Evolutionary conservation across 306 rosid genomes (phyloP).

Genomic region (Pterocarpus macrocarpus): DNA sequence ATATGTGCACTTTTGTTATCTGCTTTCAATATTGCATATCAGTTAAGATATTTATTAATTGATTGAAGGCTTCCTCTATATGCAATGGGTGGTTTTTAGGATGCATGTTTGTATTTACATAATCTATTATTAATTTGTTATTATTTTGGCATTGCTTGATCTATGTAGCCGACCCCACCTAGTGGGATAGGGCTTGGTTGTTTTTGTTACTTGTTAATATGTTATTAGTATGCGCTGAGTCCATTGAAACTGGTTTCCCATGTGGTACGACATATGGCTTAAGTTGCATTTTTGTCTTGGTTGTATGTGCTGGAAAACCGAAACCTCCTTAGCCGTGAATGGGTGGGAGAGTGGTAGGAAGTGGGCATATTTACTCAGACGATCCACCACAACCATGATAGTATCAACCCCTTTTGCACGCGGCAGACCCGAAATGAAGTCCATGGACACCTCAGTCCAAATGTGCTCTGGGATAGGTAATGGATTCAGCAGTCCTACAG

Average conservation of each 20-base stretch:
- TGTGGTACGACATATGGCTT: constrained; percentile 3
- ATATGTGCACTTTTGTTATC: constrained; percentile 6
- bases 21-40: constrained; percentile 29
- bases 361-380: too few species aligned
- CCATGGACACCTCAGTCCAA: too few species aligned
- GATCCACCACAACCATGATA: too few species aligned
- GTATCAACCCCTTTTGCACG: too few species aligned
- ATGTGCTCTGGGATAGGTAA: too few species aligned
- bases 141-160: background rate
- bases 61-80: background rate
- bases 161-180: too few species aligned
- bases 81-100: background rate
- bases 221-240: background rate
- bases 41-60: constrained; percentile 10
- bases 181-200: too few species aligned
- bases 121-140: background rate
- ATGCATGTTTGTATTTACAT: constrained; percentile 3
- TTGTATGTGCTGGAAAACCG: constrained; percentile 16
- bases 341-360: too few species aligned
- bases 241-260: constrained; percentile 13
- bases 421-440: too few species aligned
- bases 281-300: background rate
- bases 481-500: too few species aligned
- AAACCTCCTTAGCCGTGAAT: background rate
- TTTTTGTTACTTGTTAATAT: background rate